These are phyloP conservation scores for Ceratocystis ficicola DNA, from an alignment of 2,329 filamentous ascomycete species.

Conservation along the genomic window DNA sequence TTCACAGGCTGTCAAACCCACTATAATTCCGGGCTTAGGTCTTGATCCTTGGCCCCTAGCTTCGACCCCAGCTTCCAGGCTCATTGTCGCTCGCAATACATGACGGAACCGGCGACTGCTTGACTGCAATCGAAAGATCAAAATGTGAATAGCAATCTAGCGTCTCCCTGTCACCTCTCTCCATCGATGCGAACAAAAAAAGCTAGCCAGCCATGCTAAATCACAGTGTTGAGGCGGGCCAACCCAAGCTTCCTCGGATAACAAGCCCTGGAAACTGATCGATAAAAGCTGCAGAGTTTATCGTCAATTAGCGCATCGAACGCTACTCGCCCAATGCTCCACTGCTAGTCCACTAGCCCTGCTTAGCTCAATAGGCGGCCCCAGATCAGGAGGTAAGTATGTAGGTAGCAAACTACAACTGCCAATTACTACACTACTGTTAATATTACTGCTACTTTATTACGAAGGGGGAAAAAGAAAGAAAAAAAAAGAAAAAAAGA, in stretches of 20 bases:
- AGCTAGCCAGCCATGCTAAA: not conserved
- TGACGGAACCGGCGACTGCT: conserved; percentile 4
- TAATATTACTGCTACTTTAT: not conserved
- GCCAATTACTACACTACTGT: not conserved
- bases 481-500: too few relatives aligned
- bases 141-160: not conserved
- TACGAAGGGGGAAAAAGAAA: too few relatives aligned
- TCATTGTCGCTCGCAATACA: not conserved
- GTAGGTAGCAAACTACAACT: not conserved
- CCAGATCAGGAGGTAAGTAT: conserved; percentile 1
- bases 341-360: conserved; percentile 6
- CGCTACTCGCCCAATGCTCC: conserved; percentile 6
- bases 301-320: not conserved
- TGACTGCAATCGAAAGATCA: not conserved
- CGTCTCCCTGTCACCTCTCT: not conserved
- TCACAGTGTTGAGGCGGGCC: not conserved
- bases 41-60: not conserved
- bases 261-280: not conserved
- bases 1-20: not conserved
- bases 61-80: not conserved
- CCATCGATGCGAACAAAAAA: not conserved
- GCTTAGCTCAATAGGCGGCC: not conserved
- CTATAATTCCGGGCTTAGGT: not conserved
- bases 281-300: not conserved
- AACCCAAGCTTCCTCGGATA: conserved; percentile 8